Conservation (phyloP, 352 stramenopile species). For the Phytophthora lateralis region DNA sequence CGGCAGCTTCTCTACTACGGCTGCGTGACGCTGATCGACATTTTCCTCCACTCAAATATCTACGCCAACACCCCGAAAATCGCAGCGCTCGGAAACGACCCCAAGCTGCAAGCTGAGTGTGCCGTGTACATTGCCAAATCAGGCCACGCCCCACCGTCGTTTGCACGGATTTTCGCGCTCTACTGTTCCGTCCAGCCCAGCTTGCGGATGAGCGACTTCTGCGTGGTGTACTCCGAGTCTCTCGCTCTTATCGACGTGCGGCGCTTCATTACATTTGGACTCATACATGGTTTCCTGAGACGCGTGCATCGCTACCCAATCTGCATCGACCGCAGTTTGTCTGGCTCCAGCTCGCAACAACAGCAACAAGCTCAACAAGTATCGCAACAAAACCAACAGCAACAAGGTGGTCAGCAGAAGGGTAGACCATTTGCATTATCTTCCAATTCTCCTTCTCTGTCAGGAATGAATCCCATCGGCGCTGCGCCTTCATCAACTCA, state of each 20-base stretch:
- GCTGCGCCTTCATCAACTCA: slow-evolving; percentile 24
- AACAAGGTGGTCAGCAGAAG: slow-evolving; percentile 39
- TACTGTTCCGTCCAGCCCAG: slow-evolving; percentile 89
- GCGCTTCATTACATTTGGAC: slow-evolving; percentile 87
- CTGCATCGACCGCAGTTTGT: slow-evolving; percentile 49
- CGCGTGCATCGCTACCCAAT: slow-evolving; percentile 89
- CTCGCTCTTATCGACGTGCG: slow-evolving; percentile 78
- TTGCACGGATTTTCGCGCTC: slow-evolving; percentile 83
- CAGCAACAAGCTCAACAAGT: slow-evolving; percentile 37
- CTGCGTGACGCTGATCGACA: slow-evolving; percentile 90
- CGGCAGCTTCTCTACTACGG: slow-evolving; percentile 89
- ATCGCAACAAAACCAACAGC: slow-evolving; percentile 34
- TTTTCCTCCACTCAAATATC: slow-evolving; percentile 92
- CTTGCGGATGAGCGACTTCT: slow-evolving; percentile 84
- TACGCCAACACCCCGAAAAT: slow-evolving; percentile 82
- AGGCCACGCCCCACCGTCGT: slow-evolving; percentile 55
- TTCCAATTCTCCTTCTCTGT: slow-evolving; percentile 44
- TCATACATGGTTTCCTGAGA: slow-evolving; percentile 86
- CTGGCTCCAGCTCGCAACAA: slow-evolving; percentile 29
- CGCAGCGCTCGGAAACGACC: slow-evolving; percentile 55
- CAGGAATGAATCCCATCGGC: slow-evolving; percentile 39
- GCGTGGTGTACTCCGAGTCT: slow-evolving; percentile 74
- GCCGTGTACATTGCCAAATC: slow-evolving; percentile 83
- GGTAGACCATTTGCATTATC: slow-evolving; percentile 29
- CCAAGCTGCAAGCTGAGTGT: slow-evolving; percentile 75